Base-by-base conservation (phyloP, 139 green algal genomes). In the Microglena sp. region DNA sequence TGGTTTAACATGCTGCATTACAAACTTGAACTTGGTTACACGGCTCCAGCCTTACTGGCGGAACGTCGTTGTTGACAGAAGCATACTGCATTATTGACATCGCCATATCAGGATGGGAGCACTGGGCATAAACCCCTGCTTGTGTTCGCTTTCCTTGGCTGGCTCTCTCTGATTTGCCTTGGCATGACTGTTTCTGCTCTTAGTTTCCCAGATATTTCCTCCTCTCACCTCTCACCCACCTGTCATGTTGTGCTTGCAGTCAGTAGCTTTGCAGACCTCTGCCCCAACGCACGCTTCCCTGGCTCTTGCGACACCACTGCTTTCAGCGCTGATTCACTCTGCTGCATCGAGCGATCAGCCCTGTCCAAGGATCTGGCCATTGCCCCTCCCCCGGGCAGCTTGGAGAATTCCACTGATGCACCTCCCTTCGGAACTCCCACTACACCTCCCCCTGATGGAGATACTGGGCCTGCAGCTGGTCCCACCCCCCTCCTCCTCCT, bases 231-330 rank as follows among this genome's bases (percentile, higher is more conserved):
- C 28, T 40, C 7, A 58, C 46, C 55, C 4, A 21, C 11, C 33
- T 31, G 30, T 6, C 34, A 65, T 33, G 58, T 27, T n/a, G n/a
- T n/a, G n/a, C n/a, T n/a, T n/a, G n/a, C n/a, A n/a, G 34, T n/a
- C 21, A 53, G 6, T 4, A 53, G 5, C 30, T 65, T 53, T 5
- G 26, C 1, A 1, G 33, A 71, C 4, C 35, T 79, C 24, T 79
- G 73, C 59, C 68, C 73, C 1, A 2, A 36, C 1, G 33, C 60
- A 22, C 67, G 73, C 15, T 62, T 40, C 30, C 3, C 33, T 2
- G 68, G 53, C 32, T 68, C 4, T 7, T 79, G 73, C 68, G 73
- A 79, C 33, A 55, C 62, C n/a, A 79, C 64, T 11, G 66, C 71
- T 33, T 75, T 68, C 50, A 70, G 73, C 35, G 32, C 27, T 5